Evolutionary conservation across 164 flowering plant genomes (phyloP), one percentile per base, ranked within the genome.

Genomic region (Sedum album): DNA sequence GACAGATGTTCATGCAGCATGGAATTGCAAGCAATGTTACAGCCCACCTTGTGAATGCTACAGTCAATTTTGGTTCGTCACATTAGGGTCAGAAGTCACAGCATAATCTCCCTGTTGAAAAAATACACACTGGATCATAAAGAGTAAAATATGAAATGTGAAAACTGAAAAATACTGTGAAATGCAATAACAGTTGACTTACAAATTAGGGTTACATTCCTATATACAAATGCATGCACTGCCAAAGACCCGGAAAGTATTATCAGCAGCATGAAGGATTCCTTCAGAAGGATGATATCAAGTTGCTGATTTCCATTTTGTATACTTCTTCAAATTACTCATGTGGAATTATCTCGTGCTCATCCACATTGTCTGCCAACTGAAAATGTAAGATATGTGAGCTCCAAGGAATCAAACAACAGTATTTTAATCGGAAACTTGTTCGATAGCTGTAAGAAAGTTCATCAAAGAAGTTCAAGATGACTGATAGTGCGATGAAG

Each of bases 231-330:
- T 25, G 60, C 25, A 13, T 55, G 28, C 25, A 55, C 60, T 25
- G 15, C 31, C 14, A 25, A 9, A 23, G 60, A 55, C 31, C 60
- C 60, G 10, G 60, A 55, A 55, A 55, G 25, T 26, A 25, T 55
- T 55, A 55, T 55, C 60, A 55, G 11, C 60, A 55, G 31, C 31
- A 55, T n/a, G n/a, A n/a, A n/a, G n/a, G n/a, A n/a, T n/a, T n/a
- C n/a, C n/a, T n/a, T 30, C n/a, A n/a, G 11, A 55, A 55, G 31
- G 2, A 55, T 25, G 60, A 55, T 30, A 55, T 25, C 13, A 55
- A 15, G 7, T 55, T 55, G 60, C 28, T 55, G 60, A 55, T 25
- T 55, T 31, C 60, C 60, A 55, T 55, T 25, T 55, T 55, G 60
- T 55, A 55, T 25, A 23, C 25, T 55, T 55, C 60, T 55, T 55